Conservation (phyloP, 805 yeast species). For the Yamadazyma philogaea region DNA sequence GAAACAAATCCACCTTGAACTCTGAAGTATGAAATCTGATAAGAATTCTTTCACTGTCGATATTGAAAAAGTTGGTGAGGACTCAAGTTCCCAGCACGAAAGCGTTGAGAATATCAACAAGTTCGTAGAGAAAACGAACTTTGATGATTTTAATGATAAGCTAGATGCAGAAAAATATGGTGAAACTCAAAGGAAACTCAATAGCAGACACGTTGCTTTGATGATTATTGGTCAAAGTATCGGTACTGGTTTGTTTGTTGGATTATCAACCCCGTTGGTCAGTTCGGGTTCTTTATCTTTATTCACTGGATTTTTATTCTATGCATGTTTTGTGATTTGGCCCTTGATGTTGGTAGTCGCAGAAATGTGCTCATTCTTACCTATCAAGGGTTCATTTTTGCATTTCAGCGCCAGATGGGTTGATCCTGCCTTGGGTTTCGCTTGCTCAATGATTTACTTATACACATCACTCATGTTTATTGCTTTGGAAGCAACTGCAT, state of each 20-base stretch:
- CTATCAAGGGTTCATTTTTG: constrained; percentile 34
- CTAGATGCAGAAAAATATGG: constrained; percentile 29
- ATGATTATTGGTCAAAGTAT: constrained; percentile 35
- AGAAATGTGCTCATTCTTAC: constrained; percentile 36
- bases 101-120: background rate
- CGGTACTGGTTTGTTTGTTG: constrained; percentile 37
- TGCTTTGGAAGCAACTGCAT: constrained; percentile 32
- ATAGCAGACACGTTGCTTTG: constrained; percentile 31
- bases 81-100: background rate
- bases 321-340: constrained; percentile 31
- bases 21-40: constrained; percentile 3
- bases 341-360: constrained; percentile 37
- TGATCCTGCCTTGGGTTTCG: constrained; percentile 37
- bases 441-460: constrained; percentile 30
- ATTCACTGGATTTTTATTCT: constrained; percentile 29
- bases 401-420: constrained; percentile 35
- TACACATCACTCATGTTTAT: constrained; percentile 33
- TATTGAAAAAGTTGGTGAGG: constrained; percentile 11
- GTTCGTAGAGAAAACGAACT: constrained; percentile 8
- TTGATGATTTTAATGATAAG: constrained; percentile 22
- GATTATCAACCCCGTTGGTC: constrained; percentile 28
- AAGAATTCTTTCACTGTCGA: constrained; percentile 7
- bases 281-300: constrained; percentile 34
- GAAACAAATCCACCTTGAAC: too few relatives aligned
- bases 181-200: constrained; percentile 26